Evolutionary conservation across 495 filamentous ascomycete genomes (phyloP).

Genomic region (Tuber aestivum): DNA sequence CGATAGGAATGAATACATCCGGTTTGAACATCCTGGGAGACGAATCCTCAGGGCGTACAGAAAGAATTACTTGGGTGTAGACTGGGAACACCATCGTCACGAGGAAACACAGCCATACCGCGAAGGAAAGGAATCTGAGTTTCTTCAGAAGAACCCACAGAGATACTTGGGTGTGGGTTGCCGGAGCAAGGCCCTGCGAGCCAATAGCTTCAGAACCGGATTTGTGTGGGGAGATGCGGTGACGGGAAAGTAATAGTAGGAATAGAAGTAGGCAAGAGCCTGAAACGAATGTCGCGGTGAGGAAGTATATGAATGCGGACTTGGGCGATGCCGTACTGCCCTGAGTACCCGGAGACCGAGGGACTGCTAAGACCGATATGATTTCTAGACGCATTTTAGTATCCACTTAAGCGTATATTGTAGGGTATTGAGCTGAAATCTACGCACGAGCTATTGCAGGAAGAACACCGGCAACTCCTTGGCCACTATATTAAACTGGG

Average conservation of each 20-base stretch:
- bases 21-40: constrained; percentile 58
- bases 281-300: constrained; percentile 70
- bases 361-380: constrained; percentile 66
- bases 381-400: constrained; percentile 50
- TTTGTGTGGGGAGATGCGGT: constrained; percentile 32
- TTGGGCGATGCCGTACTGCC: constrained; percentile 47
- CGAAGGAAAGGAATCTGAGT: constrained; percentile 61
- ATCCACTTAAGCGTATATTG: neutral
- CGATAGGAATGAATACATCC: constrained; percentile 77
- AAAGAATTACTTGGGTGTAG: constrained; percentile 71
- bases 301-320: constrained; percentile 84
- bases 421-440: neutral
- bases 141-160: constrained; percentile 65
- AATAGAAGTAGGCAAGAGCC: constrained; percentile 56
- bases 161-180: constrained; percentile 55
- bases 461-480: constrained; percentile 85
- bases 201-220: constrained; percentile 45
- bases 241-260: constrained; percentile 55
- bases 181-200: constrained; percentile 45
- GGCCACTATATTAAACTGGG: constrained; percentile 49
- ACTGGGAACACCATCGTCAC: constrained; percentile 93
- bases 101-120: constrained; percentile 71
- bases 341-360: constrained; percentile 39
- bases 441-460: constrained; percentile 64
- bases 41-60: constrained; percentile 54